Conservation (phyloP, 768 basidiomycete species). For the Termitomyces sp. region DNA sequence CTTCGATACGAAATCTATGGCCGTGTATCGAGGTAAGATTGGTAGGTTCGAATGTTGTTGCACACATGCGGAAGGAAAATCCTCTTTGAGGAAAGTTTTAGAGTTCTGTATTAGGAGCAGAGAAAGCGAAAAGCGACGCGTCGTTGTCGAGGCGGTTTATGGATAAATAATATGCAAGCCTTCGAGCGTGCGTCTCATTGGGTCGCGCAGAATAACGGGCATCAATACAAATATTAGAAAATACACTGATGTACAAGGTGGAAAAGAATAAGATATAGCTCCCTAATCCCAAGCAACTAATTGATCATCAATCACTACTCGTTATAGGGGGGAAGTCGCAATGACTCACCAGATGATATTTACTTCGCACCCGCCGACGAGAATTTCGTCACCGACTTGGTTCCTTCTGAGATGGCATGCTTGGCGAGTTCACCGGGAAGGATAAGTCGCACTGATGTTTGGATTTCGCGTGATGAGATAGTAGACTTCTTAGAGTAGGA, state of each 20-base stretch:
- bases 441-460: conserved; percentile 95
- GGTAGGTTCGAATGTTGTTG: too few species aligned
- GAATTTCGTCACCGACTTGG: conserved; percentile 89
- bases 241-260: conserved; percentile 32
- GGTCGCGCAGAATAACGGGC: not conserved
- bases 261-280: conserved; percentile 18
- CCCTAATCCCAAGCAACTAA: not conserved
- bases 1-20: too few species aligned
- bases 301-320: not conserved
- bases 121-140: too few species aligned
- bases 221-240: conserved; percentile 23
- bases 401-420: conserved; percentile 93
- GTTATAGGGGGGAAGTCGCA: not conserved
- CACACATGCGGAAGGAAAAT: too few species aligned
- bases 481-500: conserved; percentile 98
- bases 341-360: conserved; percentile 12
- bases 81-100: too few species aligned
- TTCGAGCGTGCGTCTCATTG: not conserved
- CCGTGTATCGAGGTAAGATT: too few species aligned
- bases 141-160: too few species aligned
- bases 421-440: conserved; percentile 95
- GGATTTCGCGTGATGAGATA: conserved; percentile 97
- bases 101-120: too few species aligned
- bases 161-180: not conserved
- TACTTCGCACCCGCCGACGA: conserved; percentile 73